Evolutionary conservation across 768 basidiomycete genomes (phyloP).

Genomic region (Hygrophorus pudorinus): DNA sequence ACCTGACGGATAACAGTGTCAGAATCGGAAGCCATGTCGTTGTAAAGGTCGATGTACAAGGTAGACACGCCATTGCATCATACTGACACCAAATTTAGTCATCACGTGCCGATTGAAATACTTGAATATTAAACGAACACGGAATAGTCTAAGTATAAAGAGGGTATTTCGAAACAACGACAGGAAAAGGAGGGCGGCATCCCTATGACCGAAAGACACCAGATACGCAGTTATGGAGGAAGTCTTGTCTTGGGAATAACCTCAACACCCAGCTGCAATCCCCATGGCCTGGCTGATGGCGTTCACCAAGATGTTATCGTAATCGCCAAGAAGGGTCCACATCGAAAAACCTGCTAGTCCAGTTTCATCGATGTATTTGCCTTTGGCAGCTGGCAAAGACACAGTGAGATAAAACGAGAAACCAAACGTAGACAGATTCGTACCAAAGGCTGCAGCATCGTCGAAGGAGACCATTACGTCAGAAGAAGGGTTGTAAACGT

Average conservation of each 20-base stretch:
- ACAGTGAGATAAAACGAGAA: background rate
- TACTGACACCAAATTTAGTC: too few species aligned
- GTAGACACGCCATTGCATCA: too few species aligned
- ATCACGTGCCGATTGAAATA: too few species aligned
- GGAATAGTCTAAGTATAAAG: too few species aligned
- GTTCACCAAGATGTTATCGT: conserved; percentile 47
- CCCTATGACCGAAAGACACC: background rate
- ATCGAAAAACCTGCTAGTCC: conserved; percentile 57
- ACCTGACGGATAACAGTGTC: conserved; percentile 2
- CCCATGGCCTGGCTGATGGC: conserved; percentile 32
- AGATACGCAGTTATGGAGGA: too few species aligned
- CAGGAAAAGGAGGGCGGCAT: too few species aligned
- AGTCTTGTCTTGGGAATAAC: too few species aligned
- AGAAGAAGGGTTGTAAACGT: conserved; percentile 46
- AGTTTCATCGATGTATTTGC: conserved; percentile 40
- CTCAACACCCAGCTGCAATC: too few species aligned
- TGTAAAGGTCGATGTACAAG: background rate
- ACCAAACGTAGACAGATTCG: background rate
- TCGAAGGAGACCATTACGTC: conserved; percentile 61
- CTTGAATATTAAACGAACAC: too few species aligned
- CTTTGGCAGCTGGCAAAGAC: conserved; percentile 32
- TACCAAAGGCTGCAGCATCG: conserved; percentile 44
- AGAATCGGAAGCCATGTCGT: background rate
- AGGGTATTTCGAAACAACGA: too few species aligned
- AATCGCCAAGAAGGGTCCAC: conserved; percentile 66